Conservation (phyloP, 352 stramenopile species). For the Pythium scleroteichum region DNA sequence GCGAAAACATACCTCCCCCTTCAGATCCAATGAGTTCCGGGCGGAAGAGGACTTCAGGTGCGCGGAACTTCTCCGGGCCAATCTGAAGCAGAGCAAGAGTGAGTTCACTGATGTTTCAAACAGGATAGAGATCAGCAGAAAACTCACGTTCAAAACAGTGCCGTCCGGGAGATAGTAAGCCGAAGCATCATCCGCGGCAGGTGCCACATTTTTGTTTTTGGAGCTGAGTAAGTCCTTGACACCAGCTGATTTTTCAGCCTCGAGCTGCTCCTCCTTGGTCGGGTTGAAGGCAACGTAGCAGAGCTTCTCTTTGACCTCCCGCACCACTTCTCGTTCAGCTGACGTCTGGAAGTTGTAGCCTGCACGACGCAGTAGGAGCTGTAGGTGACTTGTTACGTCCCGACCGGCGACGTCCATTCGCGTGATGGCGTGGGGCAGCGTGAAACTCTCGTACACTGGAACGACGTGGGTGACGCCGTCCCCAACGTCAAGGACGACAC, state of each 20-base stretch:
- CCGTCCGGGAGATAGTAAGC: slow-evolving; percentile 82
- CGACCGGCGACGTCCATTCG: slow-evolving; percentile 79
- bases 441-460: slow-evolving; percentile 85
- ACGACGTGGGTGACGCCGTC: slow-evolving; percentile 88
- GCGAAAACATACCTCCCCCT: slow-evolving; percentile 29
- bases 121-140: background rate
- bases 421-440: slow-evolving; percentile 79
- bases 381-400: slow-evolving; percentile 83
- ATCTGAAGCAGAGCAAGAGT: slow-evolving; percentile 30
- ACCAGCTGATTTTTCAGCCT: slow-evolving; percentile 58
- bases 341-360: slow-evolving; percentile 90
- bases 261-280: slow-evolving; percentile 79
- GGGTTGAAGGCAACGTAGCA: slow-evolving; percentile 87
- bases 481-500: slow-evolving; percentile 88
- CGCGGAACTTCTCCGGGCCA: slow-evolving; percentile 61
- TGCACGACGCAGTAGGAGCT: slow-evolving; percentile 68
- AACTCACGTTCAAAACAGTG: slow-evolving; percentile 76
- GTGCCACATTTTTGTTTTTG: slow-evolving; percentile 43
- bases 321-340: slow-evolving; percentile 85
- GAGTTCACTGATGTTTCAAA: background rate
- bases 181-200: slow-evolving; percentile 51
- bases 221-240: slow-evolving; percentile 27
- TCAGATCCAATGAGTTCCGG: slow-evolving; percentile 70
- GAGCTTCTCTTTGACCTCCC: slow-evolving; percentile 89
- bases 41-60: slow-evolving; percentile 67